Base-by-base conservation (phyloP, 2,329 filamentous ascomycete species). In the Apiospora marii region DNA sequence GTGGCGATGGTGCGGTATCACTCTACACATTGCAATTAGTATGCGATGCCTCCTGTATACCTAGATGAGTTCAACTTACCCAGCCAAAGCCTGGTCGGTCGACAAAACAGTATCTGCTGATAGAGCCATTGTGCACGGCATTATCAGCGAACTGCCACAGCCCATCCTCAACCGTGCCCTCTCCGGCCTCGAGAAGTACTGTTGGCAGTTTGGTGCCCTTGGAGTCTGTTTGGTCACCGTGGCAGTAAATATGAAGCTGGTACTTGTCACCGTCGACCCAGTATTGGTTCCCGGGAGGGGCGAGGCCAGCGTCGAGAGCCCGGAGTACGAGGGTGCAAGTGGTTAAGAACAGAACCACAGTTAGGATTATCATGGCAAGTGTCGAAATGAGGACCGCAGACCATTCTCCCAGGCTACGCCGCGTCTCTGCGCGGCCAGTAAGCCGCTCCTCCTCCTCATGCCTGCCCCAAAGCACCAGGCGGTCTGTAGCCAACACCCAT, bases 1-100 rank as follows among this genome's bases (percentile, higher is more conserved):
- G 92, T 0, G 96, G 96, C 7, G 95, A 98, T 1, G 96, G 96
- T 0, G 96, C 95, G 71, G 96, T 96, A 82, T 99, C 96, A 67
- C 89, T 91, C 87, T 85, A 68, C 27, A 69, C 22, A 16, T 13
- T 22, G 10, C 2, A 13, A 37, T 71, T 53, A 71, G 69, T n/a
- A n/a, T 3, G 8, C 37, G 37, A 41, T 30, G 27, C 27, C 16
- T 46, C 12, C 43, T 5, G 5, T 16, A 34, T 14, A 43, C 4
- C 24, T 8, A 12, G 41, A 30, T n/a, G 13, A 19, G 14, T 3
- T n/a, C 8, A 10, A 78, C 83, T 78, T 77, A 85, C 84, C 92
- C 94, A 98, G 8, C 89, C 96, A 72, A 96, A 89, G 1, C 96
- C 96, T 0, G 96, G 96, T 30, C 96, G 92, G 81, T 99, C 96